Percentiles rank a stretch among this genome's conserved stretches.
Conservation (phyloP, 108 stramenopile genomes). For the Pseudonitzschia pungens region DNA sequence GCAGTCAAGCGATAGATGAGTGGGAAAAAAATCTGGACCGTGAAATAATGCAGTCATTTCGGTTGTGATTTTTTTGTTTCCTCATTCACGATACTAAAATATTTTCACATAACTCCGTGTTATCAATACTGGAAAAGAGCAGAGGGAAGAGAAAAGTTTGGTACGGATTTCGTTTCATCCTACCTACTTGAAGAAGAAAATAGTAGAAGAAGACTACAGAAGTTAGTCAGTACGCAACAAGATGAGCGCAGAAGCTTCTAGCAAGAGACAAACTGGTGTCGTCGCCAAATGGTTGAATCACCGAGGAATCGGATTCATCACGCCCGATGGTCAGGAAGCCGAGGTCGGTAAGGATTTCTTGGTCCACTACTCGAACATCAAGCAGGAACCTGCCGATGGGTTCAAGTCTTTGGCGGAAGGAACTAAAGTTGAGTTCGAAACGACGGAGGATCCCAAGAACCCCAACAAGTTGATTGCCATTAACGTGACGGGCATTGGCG, state of each 20-base stretch:
- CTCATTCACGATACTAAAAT: not conserved
- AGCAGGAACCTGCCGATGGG: slow-evolving; percentile 3
- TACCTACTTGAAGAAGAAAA: not conserved
- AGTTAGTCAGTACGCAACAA: not conserved
- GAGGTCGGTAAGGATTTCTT: slow-evolving; percentile 18
- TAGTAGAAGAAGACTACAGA: not conserved
- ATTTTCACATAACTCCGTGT: not conserved
- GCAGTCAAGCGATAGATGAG: no score
- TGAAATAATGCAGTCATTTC: not conserved
- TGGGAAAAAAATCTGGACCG: no score
- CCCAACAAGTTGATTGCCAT: slow-evolving; percentile 14
- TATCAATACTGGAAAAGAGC: not conserved
- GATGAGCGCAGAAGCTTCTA: not conserved
- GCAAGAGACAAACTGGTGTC: not conserved
- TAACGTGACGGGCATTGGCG: slow-evolving; percentile 13
- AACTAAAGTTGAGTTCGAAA: slow-evolving; percentile 7
- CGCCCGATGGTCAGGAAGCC: slow-evolving; percentile 5
- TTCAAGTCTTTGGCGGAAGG: slow-evolving; percentile 9
- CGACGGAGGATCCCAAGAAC: slow-evolving; percentile 15
- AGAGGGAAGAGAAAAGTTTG: not conserved
- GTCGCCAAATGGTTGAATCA: slow-evolving; percentile 20
- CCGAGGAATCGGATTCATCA: slow-evolving; percentile 15
- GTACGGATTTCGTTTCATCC: not conserved
- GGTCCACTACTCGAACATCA: slow-evolving; percentile 16
- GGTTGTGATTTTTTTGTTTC: not conserved